Evolutionary conservation across 768 basidiomycete species (phyloP).

Genomic region (Pulveroboletus sp.): DNA sequence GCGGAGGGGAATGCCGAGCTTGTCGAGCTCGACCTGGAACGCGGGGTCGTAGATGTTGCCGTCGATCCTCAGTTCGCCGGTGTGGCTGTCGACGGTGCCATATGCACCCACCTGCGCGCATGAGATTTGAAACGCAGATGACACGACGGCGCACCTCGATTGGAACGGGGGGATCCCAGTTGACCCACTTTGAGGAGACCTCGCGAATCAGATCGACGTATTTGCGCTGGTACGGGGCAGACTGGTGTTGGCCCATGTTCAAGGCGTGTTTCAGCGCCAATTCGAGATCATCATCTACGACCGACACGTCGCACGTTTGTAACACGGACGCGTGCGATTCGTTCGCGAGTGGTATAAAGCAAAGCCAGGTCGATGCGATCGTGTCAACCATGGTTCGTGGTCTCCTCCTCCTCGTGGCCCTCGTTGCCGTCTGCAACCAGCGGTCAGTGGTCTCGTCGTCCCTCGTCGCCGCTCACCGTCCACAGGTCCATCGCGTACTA

Average conservation of each 20-base stretch:
- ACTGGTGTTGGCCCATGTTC: too few species aligned
- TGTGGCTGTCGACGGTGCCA: constrained; percentile 27
- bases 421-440: constrained; percentile 17
- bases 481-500: constrained; percentile 30
- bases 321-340: too few species aligned
- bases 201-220: constrained; percentile 34
- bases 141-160: constrained; percentile 24
- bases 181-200: constrained; percentile 36
- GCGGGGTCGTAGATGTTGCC: constrained; percentile 33
- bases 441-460: constrained; percentile 11
- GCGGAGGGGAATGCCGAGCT: not conserved
- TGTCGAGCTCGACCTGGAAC: constrained; percentile 17
- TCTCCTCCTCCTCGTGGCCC: constrained; percentile 18
- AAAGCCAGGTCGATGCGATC: too few species aligned
- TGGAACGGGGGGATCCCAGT: constrained; percentile 35
- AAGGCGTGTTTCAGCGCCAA: too few species aligned
- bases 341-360: too few species aligned
- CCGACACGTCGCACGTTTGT: too few species aligned
- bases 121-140: not conserved
- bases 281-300: too few species aligned
- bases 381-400: too few species aligned
- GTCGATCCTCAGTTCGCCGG: constrained; percentile 28
- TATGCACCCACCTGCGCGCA: constrained; percentile 32
- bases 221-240: constrained; percentile 34
- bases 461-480: too few species aligned